These are phyloP conservation scores for Rhododendron simsii DNA, from an alignment of 148 eudicot genomes.

Conservation along the genomic window DNA sequence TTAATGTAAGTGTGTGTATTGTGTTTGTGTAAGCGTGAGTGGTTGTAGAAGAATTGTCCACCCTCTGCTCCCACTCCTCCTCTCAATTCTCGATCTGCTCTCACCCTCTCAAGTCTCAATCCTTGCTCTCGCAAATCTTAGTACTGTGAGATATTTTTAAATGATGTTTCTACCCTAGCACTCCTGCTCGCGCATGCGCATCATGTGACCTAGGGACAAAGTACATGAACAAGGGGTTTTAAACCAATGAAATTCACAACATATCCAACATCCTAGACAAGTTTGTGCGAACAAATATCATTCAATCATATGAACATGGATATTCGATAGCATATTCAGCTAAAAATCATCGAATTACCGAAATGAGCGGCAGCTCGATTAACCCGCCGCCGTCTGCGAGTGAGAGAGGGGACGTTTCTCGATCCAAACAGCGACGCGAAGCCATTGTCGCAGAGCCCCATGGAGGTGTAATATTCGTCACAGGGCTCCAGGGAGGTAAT, in stretches of 20 bases:
- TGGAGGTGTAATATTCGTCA: conserved; percentile 26
- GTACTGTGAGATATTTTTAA: not conserved
- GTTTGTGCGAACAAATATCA: not conserved
- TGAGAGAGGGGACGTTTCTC: conserved; percentile 15
- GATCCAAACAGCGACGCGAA: conserved; percentile 36
- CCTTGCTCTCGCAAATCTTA: not conserved
- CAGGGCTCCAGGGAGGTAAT: conserved; percentile 38
- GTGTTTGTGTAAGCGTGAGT: not conserved
- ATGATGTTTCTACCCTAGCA: not conserved
- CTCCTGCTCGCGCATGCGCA: not conserved
- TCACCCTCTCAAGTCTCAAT: not conserved
- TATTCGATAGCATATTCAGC: not conserved
- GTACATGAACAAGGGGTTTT: not conserved
- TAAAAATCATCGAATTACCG: conserved; percentile 20
- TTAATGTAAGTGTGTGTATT: not conserved
- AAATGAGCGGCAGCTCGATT: conserved; percentile 30
- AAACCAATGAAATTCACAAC: not conserved
- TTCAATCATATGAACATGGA: not conserved
- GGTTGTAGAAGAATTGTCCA: not conserved
- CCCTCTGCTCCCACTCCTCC: not conserved
- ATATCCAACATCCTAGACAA: not conserved
- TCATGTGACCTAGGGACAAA: not conserved
- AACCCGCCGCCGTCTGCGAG: conserved; percentile 30
- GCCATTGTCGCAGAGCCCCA: conserved; percentile 22
- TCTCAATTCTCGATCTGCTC: not conserved